These are phyloP conservation scores for Gossypium trilobum DNA, from an alignment of 441 rosid species.

Conservation along the genomic window DNA sequence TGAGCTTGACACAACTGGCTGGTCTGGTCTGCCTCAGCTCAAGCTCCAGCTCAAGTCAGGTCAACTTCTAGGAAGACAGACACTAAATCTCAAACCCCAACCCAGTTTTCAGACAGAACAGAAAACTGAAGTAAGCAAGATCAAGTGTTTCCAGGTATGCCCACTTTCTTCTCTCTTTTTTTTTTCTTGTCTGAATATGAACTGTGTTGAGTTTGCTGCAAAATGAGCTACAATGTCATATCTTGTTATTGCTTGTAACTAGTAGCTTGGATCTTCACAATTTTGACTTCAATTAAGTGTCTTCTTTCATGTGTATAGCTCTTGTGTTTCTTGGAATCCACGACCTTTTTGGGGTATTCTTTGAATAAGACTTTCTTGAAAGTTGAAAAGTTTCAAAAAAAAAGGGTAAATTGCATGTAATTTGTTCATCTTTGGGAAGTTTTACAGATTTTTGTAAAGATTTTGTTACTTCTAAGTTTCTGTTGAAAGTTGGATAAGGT, in stretches of 20 bases:
- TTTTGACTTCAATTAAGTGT: neutral
- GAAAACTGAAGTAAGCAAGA: neutral
- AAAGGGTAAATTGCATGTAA: neutral
- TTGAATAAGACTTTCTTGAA: neutral
- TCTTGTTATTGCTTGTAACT: neutral
- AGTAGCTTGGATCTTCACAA: neutral
- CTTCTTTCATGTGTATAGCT: neutral
- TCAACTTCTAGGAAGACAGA: neutral
- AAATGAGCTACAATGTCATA: neutral
- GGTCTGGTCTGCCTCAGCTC: neutral
- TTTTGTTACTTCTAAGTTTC: neutral
- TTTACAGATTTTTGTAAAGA: neutral
- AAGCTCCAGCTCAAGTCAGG: neutral
- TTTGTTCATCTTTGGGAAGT: neutral
- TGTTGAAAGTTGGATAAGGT: neutral
- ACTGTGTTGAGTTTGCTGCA: neutral
- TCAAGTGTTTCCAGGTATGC: conserved; percentile 3
- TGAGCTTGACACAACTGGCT: neutral
- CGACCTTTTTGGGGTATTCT: neutral
- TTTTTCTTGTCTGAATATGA: neutral
- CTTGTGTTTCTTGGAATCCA: neutral
- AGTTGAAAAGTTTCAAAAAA: neutral
- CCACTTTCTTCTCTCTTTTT: neutral
- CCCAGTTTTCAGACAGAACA: neutral
- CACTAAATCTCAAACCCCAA: neutral